A percentile compares a stretch with the other conserved stretches of the same genome.
Evolutionary conservation across 306 rosid species (phyloP).

Genomic region (Trichosanthes cucumerina): DNA sequence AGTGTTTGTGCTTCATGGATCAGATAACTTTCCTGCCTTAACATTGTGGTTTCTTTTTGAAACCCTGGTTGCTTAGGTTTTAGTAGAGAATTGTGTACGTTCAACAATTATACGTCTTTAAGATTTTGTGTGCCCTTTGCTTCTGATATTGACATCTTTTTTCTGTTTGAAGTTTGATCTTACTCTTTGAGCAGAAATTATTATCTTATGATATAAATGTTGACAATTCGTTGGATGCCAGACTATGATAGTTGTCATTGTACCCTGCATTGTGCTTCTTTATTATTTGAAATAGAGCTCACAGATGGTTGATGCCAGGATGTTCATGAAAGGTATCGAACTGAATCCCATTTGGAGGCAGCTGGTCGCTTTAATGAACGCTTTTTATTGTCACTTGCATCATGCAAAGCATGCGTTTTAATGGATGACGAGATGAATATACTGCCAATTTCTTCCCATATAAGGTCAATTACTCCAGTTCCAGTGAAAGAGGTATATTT

Average conservation of each 20-base stretch:
- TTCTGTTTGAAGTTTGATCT: neutral
- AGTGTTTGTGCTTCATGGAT: neutral
- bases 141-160: neutral
- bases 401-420: conserved; percentile 74
- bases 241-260: neutral
- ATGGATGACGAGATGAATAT: conserved; percentile 92
- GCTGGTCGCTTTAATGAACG: conserved; percentile 90
- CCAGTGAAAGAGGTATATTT: conserved; percentile 59
- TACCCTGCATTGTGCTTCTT: neutral
- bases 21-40: neutral
- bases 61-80: neutral
- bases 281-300: neutral
- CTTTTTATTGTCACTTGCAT: conserved; percentile 78
- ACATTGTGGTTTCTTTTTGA: neutral
- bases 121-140: neutral
- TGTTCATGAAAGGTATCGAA: conserved; percentile 85
- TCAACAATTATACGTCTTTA: neutral
- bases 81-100: neutral
- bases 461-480: conserved; percentile 54
- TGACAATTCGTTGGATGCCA: neutral
- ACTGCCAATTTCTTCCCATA: conserved; percentile 86
- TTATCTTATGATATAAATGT: neutral
- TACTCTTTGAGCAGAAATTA: neutral
- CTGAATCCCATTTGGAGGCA: conserved; percentile 82
- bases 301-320: conserved; percentile 44